A percentile compares a stretch with the other conserved stretches of the same genome.
Conservation (phyloP, 163 green algal species). For the Volvox carteri region DNA sequence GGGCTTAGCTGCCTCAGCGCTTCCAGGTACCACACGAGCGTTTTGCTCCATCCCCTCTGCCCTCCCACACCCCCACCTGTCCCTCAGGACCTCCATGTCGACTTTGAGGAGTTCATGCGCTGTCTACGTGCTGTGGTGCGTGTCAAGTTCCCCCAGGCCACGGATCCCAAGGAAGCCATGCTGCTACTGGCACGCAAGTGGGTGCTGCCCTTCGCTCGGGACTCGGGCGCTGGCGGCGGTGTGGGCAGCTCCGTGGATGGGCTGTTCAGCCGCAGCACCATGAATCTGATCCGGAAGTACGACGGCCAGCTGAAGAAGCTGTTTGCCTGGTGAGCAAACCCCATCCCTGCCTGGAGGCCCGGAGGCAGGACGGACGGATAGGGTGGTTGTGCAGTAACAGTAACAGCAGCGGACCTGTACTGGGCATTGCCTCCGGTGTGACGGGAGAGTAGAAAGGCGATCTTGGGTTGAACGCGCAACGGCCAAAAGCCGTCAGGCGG, state of each 20-base stretch:
- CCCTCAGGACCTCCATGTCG: slow-evolving; percentile 35
- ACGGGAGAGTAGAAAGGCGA: too few species aligned
- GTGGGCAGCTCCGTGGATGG: slow-evolving; percentile 25
- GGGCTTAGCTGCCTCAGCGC: too few species aligned
- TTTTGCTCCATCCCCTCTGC: too few species aligned
- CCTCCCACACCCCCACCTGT: too few species aligned
- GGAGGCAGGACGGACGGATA: too few species aligned
- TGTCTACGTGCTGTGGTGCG: slow-evolving; percentile 37
- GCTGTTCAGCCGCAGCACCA: slow-evolving; percentile 44
- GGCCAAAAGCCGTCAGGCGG: too few species aligned
- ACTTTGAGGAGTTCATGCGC: slow-evolving; percentile 48
- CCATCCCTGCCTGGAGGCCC: too few species aligned
- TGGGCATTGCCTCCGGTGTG: too few species aligned
- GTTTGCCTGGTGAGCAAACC: slow-evolving; percentile 42
- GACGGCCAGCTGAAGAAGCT: slow-evolving; percentile 50
- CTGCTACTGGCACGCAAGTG: slow-evolving; percentile 45
- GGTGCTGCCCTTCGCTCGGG: slow-evolving; percentile 52
- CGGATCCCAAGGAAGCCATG: slow-evolving; percentile 15
- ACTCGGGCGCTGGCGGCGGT: background rate
- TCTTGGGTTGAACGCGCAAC: too few species aligned
- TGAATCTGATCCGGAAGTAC: slow-evolving; percentile 48
- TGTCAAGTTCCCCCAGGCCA: slow-evolving; percentile 34
- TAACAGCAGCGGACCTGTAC: too few species aligned
- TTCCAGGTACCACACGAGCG: too few species aligned
- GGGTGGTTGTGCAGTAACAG: too few species aligned